phyloP scores from a whole-genome alignment of 73 alveolate genomes.

The Diophrys sp. region DNA sequence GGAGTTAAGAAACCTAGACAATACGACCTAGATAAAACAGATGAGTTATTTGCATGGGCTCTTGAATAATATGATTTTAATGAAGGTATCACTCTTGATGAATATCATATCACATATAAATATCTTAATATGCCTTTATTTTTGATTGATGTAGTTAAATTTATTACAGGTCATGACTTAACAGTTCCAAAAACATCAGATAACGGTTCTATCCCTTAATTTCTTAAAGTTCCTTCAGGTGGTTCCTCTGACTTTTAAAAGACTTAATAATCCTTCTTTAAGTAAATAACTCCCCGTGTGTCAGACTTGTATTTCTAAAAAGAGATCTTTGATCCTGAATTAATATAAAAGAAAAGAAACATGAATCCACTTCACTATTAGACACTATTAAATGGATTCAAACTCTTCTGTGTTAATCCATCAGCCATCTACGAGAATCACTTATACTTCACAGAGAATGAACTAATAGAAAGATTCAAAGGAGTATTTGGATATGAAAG shows the following conservation, averaged over 20 bases:
- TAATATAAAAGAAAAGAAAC: not conserved
- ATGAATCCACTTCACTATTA: not conserved
- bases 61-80: not conserved
- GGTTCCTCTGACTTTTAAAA: too few species aligned
- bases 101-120: too few species aligned
- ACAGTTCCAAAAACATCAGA: too few species aligned
- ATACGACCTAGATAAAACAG: not conserved
- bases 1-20: not conserved
- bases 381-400: not conserved
- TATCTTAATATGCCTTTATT: not conserved
- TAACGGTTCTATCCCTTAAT: too few species aligned
- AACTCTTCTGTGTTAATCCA: not conserved
- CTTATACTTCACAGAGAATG: not conserved
- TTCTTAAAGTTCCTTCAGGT: too few species aligned
- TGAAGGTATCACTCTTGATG: not conserved
- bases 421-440: not conserved
- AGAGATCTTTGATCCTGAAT: not conserved
- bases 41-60: not conserved
- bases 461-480: not conserved
- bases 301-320: too few species aligned
- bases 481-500: not conserved
- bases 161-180: not conserved
- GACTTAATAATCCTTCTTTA: too few species aligned
- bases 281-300: too few species aligned
- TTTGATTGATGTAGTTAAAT: not conserved